phyloP scores from a whole-genome alignment of 2,329 filamentous ascomycete genomes.

The Epichloe aotearoae region DNA sequence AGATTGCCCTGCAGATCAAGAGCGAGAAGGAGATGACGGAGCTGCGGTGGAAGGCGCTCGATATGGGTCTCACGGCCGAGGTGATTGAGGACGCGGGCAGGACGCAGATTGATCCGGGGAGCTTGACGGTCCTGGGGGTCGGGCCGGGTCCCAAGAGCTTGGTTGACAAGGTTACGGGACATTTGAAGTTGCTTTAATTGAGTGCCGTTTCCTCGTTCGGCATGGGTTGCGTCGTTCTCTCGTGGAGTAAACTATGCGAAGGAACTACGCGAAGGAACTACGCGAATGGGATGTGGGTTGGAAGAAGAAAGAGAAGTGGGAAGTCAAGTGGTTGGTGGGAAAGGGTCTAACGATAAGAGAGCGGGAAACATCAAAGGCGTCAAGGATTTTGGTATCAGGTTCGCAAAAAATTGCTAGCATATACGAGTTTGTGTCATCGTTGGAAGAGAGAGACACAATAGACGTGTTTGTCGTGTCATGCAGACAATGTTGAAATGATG shows the following conservation, averaged over 20 bases:
- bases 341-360: background rate
- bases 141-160: slow-evolving; percentile 72
- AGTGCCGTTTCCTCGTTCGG: slow-evolving; percentile 8
- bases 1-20: slow-evolving; percentile 84
- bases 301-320: too few relatives aligned
- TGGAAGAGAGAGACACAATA: background rate
- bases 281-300: too few relatives aligned
- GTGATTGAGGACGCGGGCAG: slow-evolving; percentile 91
- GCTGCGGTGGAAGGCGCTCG: slow-evolving; percentile 65
- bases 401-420: background rate
- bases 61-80: slow-evolving; percentile 73
- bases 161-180: slow-evolving; percentile 74
- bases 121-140: slow-evolving; percentile 74
- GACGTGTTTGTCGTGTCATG: background rate
- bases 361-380: background rate
- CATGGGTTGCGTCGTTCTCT: too few relatives aligned
- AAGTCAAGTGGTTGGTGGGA: background rate
- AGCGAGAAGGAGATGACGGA: slow-evolving; percentile 68
- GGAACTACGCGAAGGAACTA: too few relatives aligned
- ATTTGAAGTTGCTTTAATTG: slow-evolving; percentile 69
- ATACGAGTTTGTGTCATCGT: background rate
- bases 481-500: background rate
- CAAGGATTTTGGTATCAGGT: background rate
- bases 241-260: too few relatives aligned
- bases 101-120: slow-evolving; percentile 91